Percentiles rank a stretch among this genome's conserved stretches.
phyloP scores from a whole-genome alignment of 179 eudicot species.

The Spergularia azorica region DNA sequence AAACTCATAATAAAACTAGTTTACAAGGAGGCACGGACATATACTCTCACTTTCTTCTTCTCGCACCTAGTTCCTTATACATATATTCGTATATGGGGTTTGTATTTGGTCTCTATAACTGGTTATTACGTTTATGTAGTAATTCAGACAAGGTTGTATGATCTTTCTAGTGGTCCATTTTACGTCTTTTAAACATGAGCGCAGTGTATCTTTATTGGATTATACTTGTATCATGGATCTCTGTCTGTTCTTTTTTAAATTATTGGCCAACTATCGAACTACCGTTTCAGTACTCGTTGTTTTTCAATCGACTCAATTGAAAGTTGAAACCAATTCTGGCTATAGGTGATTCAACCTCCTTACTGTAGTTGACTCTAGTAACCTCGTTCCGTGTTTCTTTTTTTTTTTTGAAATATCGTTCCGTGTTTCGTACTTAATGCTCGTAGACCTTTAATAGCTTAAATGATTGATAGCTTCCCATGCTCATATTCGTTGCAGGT shows the following conservation, averaged over 20 bases:
- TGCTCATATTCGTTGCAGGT: slow-evolving; percentile 44
- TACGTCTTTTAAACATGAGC: not conserved
- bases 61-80: not conserved
- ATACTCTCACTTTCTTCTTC: not conserved
- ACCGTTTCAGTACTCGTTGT: not conserved
- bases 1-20: not conserved
- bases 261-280: not conserved
- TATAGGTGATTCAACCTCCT: not conserved
- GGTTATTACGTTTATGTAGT: too few species aligned
- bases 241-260: not conserved
- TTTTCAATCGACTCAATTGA: not conserved
- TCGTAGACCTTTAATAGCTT: not conserved
- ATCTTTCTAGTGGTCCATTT: not conserved
- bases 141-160: not conserved
- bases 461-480: not conserved
- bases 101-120: not conserved
- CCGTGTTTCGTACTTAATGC: not conserved
- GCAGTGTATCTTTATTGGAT: not conserved
- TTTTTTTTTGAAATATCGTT: too few species aligned
- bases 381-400: not conserved
- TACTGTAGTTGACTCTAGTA: not conserved
- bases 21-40: not conserved
- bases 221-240: not conserved
- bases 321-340: not conserved
- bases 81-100: not conserved